Conservation (phyloP, 345 rosid genomes). For the Physaria fendleri region DNA sequence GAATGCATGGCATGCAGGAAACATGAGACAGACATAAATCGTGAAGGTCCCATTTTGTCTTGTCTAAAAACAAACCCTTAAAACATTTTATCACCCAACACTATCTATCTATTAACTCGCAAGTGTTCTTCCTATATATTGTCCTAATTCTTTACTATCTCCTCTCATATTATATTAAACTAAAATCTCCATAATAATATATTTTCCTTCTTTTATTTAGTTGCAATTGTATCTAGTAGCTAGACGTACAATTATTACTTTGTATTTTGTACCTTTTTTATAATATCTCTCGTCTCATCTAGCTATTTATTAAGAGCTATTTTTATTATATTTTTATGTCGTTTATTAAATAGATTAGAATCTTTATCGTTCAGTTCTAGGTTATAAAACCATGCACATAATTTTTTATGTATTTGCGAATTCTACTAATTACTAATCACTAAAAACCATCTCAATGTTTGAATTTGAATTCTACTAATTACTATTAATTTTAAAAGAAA, state of each 20-base stretch:
- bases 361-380: too few relatives aligned
- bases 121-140: constrained; percentile 27
- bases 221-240: constrained; percentile 13
- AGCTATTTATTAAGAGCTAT: constrained; percentile 8
- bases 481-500: too few relatives aligned
- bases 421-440: too few relatives aligned
- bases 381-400: too few relatives aligned
- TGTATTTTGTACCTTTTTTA: constrained; percentile 13
- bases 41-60: constrained; percentile 33
- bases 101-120: constrained; percentile 25
- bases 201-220: constrained; percentile 11
- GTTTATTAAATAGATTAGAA: too few relatives aligned
- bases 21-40: constrained; percentile 35
- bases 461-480: too few relatives aligned
- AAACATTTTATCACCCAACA: constrained; percentile 26
- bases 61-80: constrained; percentile 29
- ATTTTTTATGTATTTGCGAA: too few relatives aligned
- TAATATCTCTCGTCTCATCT: constrained; percentile 1
- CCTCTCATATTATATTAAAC: constrained; percentile 9
- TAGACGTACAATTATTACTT: constrained; percentile 22
- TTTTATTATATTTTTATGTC: too few relatives aligned
- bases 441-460: too few relatives aligned
- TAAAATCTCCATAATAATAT: not conserved
- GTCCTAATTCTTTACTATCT: constrained; percentile 17
- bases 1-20: constrained; percentile 35